Conservation (phyloP, 257 asterid species). For the Jacaranda mimosifolia region DNA sequence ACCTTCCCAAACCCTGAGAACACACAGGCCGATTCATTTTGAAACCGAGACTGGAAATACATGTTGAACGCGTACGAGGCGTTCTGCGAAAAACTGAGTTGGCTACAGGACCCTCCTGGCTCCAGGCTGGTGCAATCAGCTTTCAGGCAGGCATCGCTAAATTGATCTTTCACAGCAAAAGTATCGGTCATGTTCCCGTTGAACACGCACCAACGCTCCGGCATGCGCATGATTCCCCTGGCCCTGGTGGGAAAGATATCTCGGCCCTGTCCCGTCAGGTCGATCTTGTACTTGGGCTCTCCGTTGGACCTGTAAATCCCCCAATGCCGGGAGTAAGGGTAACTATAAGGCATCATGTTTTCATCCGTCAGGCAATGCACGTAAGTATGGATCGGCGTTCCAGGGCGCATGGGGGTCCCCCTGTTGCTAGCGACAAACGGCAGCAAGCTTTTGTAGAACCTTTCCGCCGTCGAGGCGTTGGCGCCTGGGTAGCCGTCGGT, state of each 20-base stretch:
- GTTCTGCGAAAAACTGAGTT: slow-evolving; percentile 1
- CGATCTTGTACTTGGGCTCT: slow-evolving; percentile 58
- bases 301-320: slow-evolving; percentile 60
- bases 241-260: slow-evolving; percentile 42
- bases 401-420: slow-evolving; percentile 60
- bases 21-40: slow-evolving; percentile 31
- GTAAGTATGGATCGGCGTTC: slow-evolving; percentile 37
- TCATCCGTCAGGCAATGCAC: slow-evolving; percentile 49
- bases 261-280: slow-evolving; percentile 53
- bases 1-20: slow-evolving; percentile 41
- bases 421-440: slow-evolving; percentile 29
- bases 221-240: slow-evolving; percentile 51
- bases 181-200: neutral
- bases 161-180: neutral
- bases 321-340: slow-evolving; percentile 48
- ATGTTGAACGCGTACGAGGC: slow-evolving; percentile 51
- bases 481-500: slow-evolving; percentile 53
- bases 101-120: slow-evolving; percentile 42
- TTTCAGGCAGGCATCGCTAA: neutral
- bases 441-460: slow-evolving; percentile 42
- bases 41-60: slow-evolving; percentile 38
- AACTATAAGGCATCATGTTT: neutral
- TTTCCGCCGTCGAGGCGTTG: slow-evolving; percentile 35
- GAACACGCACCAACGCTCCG: slow-evolving; percentile 52
- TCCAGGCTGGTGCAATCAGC: slow-evolving; percentile 48